These are phyloP conservation scores for Suaeda aralocaspica DNA, from an alignment of 148 eudicot genomes.

Conservation along the genomic window DNA sequence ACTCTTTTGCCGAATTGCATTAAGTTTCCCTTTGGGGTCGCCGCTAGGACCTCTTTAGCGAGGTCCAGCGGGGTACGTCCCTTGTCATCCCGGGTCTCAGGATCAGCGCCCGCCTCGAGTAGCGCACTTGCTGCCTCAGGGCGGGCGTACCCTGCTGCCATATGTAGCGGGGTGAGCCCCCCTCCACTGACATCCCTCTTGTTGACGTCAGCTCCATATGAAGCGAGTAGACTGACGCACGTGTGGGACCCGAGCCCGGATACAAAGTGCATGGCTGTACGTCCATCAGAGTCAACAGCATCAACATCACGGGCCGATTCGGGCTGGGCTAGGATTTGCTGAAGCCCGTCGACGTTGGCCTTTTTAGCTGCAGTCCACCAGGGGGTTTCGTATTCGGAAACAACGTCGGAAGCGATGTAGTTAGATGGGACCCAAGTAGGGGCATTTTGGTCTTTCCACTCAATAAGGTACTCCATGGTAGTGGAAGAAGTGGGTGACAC, in stretches of 20 bases:
- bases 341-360: slow-evolving; percentile 52
- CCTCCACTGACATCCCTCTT: slow-evolving; percentile 39
- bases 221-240: slow-evolving; percentile 47
- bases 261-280: slow-evolving; percentile 76
- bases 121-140: slow-evolving; percentile 44
- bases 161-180: slow-evolving; percentile 79
- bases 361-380: slow-evolving; percentile 97
- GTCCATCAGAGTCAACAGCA: slow-evolving; percentile 78
- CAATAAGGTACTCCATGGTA: slow-evolving; percentile 82
- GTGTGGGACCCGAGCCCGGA: slow-evolving; percentile 76
- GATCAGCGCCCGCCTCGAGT: slow-evolving; percentile 58
- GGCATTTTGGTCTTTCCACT: slow-evolving; percentile 82
- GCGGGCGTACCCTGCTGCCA: slow-evolving; percentile 84
- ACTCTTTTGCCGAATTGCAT: slow-evolving; percentile 71
- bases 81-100: slow-evolving; percentile 44
- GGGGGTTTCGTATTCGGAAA: slow-evolving; percentile 77
- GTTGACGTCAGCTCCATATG: slow-evolving; percentile 59
- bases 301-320: slow-evolving; percentile 45
- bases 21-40: slow-evolving; percentile 62
- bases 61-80: slow-evolving; percentile 69
- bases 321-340: slow-evolving; percentile 30
- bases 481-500: slow-evolving; percentile 30
- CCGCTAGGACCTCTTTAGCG: slow-evolving; percentile 51
- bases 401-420: slow-evolving; percentile 65
- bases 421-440: slow-evolving; percentile 92